phyloP scores from a whole-genome alignment of 2,329 filamentous ascomycete genomes.

The Fusarium fujikuroi region DNA sequence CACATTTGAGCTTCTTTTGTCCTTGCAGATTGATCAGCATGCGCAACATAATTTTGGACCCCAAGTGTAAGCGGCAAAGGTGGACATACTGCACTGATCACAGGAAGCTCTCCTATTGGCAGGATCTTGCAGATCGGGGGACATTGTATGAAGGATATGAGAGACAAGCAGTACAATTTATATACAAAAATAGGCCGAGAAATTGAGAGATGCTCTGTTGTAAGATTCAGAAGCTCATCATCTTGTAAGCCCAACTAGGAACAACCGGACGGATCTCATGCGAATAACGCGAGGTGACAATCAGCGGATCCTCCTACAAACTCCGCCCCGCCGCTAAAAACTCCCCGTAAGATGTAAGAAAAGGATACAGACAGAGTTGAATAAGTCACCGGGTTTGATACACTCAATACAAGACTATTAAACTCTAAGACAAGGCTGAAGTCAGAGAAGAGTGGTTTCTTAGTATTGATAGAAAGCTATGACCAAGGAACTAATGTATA shows the following conservation, averaged over 20 bases:
- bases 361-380: accelerated
- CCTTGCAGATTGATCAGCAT: slow-evolving; percentile 29
- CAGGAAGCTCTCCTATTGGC: slow-evolving; percentile 41
- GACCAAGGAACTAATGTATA: background rate
- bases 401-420: accelerated
- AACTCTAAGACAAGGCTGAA: accelerated
- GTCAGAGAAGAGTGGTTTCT: accelerated
- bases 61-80: slow-evolving; percentile 5
- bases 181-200: background rate
- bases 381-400: accelerated
- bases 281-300: background rate
- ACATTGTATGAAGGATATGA: slow-evolving; percentile 1
- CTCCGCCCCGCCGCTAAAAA: slow-evolving; percentile 13
- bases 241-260: slow-evolving; percentile 20
- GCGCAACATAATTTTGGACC: background rate
- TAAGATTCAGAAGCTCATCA: slow-evolving; percentile 9
- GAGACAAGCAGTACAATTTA: too few relatives aligned
- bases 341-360: background rate
- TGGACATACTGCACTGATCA: slow-evolving; percentile 41
- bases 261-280: background rate
- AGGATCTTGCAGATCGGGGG: slow-evolving; percentile 17
- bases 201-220: background rate
- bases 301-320: slow-evolving; percentile 25
- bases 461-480: accelerated
- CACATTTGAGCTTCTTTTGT: slow-evolving; percentile 45